These are phyloP conservation scores for Daldinia decipiens DNA, from an alignment of 495 filamentous ascomycete genomes.

Conservation along the genomic window DNA sequence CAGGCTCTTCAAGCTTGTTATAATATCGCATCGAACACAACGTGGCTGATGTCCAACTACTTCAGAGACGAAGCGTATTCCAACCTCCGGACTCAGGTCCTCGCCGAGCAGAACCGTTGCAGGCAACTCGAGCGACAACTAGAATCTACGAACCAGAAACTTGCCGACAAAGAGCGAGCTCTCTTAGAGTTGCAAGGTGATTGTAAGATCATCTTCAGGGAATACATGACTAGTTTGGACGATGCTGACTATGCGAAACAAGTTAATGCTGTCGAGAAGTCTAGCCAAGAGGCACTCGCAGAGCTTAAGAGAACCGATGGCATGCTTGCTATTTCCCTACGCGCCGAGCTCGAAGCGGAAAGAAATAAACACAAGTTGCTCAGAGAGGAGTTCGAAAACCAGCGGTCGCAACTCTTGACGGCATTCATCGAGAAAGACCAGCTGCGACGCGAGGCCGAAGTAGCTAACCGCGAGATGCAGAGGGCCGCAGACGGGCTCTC, in stretches of 20 bases:
- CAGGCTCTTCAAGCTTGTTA: slow-evolving; percentile 46
- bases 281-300: slow-evolving; percentile 59
- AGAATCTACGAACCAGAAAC: slow-evolving; percentile 39
- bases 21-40: slow-evolving; percentile 41
- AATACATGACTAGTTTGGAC: slow-evolving; percentile 18
- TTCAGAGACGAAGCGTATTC: slow-evolving; percentile 53
- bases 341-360: slow-evolving; percentile 60
- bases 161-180: slow-evolving; percentile 59
- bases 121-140: slow-evolving; percentile 56
- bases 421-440: slow-evolving; percentile 65
- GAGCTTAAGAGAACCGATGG: slow-evolving; percentile 64
- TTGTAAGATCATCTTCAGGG: slow-evolving; percentile 47
- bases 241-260: slow-evolving; percentile 38
- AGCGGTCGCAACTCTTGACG: slow-evolving; percentile 62
- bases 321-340: slow-evolving; percentile 61
- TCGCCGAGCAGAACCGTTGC: slow-evolving; percentile 51
- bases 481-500: slow-evolving; percentile 44
- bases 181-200: slow-evolving; percentile 52
- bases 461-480: slow-evolving; percentile 53
- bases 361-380: slow-evolving; percentile 54
- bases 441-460: slow-evolving; percentile 62
- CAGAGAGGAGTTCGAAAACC: slow-evolving; percentile 58
- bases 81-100: slow-evolving; percentile 47
- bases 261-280: slow-evolving; percentile 61
- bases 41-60: slow-evolving; percentile 49